These are phyloP conservation scores for Ampelomyces quisqualis DNA, from an alignment of 2,329 filamentous ascomycete species.

Conservation along the genomic window DNA sequence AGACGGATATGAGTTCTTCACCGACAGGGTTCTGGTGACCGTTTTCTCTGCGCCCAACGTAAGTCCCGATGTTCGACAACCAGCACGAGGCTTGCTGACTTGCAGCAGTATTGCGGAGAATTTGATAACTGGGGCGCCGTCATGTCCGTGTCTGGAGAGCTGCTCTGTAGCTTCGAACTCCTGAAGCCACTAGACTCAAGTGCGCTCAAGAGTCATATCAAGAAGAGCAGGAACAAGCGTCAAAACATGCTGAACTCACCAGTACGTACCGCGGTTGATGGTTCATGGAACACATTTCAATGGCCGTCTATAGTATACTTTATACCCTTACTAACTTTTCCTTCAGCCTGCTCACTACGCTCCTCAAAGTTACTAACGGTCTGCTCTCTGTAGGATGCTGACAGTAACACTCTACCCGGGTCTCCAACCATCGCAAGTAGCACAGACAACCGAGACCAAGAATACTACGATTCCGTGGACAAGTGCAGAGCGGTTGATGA, in stretches of 20 bases:
- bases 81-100: constrained; percentile 15
- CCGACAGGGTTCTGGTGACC: constrained; percentile 88
- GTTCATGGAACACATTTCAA: no score
- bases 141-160: constrained; percentile 92
- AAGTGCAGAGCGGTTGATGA: constrained; percentile 11
- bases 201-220: constrained; percentile 96
- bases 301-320: constrained; percentile 30
- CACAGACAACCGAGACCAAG: constrained; percentile 9
- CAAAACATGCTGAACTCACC: constrained; percentile 96
- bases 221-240: constrained; percentile 92
- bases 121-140: constrained; percentile 99
- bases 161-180: constrained; percentile 95
- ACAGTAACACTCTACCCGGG: constrained; percentile 14
- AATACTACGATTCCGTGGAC: constrained; percentile 10
- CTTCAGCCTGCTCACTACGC: constrained; percentile 52
- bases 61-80: constrained; percentile 49
- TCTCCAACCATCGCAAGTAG: constrained; percentile 16
- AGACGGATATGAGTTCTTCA: constrained; percentile 98
- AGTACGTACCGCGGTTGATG: constrained; percentile 59
- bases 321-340: constrained; percentile 34
- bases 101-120: constrained; percentile 83
- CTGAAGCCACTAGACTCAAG: constrained; percentile 95
- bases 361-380: constrained; percentile 53
- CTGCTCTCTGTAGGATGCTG: constrained; percentile 24
- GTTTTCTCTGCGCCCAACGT: constrained; percentile 98